Base-by-base conservation (phyloP, 345 rosid species). In the Anastatica hierochuntica region DNA sequence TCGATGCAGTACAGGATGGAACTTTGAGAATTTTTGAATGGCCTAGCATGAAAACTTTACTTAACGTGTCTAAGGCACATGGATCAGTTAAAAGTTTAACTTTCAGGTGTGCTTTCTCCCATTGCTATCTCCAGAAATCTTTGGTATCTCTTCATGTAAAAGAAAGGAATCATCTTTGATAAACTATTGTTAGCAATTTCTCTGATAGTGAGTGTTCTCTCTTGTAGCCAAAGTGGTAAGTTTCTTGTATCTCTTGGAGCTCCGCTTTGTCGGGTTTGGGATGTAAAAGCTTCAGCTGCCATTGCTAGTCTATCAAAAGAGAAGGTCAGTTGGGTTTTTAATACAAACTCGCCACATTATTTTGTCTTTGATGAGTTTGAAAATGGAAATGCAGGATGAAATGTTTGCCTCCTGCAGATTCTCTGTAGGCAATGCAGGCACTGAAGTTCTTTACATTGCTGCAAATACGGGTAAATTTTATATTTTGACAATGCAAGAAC, bases 231-330 rank as follows among this genome's bases (percentile, higher is more conserved):
- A 53, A 85, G 80, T 75, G 95, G 92, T 16, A 83, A 88, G 63
- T 78, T 77, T 70, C 89, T 94, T 45, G 84, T 75, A 30, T 83
- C 95, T 24, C 72, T 88, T 78, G 94, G 86, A 47, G 27, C 79
- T 58, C 85, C 79, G 43, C 80, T 79, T 53, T 90, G 89, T 68
- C 77, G 89, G 63, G 86, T 94, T 63, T 88, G 99, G 97, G 95
- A 94, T 44, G 51, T 88, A 16, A 68, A 72, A 48, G 70, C 83
- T 50, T 67, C 83, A 30, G 60, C 73, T 46, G 75, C 67, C 49
- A 67, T 74, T 49, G 77, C 95, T 56, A 72, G 88, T 64, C 58
- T 92, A 56, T 47, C 90, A 27, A 84, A 67, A 49, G 86, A 73
- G 67, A 79, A 77, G 47, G 96, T 88, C 61, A 14, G 38, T 61